Conservation (phyloP, 331 rosid genomes). For the Phaseolus coccineus region DNA sequence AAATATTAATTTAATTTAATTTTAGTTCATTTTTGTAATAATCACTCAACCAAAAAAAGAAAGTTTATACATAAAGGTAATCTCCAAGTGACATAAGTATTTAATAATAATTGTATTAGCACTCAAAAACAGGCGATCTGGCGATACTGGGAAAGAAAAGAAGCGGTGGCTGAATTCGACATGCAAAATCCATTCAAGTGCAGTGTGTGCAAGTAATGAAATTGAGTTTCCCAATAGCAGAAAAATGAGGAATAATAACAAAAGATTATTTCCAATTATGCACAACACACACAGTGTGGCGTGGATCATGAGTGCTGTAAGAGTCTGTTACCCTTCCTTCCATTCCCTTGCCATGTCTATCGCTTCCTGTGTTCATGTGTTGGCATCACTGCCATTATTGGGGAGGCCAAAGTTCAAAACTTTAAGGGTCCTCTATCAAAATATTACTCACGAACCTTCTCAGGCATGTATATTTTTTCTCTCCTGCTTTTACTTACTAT, state of each 20-base stretch:
- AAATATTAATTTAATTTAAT: too few relatives aligned
- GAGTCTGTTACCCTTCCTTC: constrained; percentile 5
- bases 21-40: too few relatives aligned
- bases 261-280: not conserved
- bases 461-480: not conserved
- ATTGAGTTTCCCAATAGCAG: not conserved
- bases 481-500: not conserved
- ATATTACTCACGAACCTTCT: not conserved
- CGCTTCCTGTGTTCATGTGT: not conserved
- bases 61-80: too few relatives aligned
- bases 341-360: not conserved
- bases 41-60: too few relatives aligned
- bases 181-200: not conserved
- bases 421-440: not conserved
- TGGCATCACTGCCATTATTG: constrained; percentile 14
- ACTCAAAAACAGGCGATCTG: not conserved
- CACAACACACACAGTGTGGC: too few relatives aligned
- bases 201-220: not conserved
- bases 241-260: not conserved
- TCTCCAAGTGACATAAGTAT: not conserved
- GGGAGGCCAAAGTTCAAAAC: constrained; percentile 14
- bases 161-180: not conserved
- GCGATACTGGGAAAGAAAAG: not conserved
- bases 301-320: not conserved
- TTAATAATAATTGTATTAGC: not conserved